phyloP scores from a whole-genome alignment of 2,329 filamentous ascomycete genomes.

The Pseudocercospora musae region DNA sequence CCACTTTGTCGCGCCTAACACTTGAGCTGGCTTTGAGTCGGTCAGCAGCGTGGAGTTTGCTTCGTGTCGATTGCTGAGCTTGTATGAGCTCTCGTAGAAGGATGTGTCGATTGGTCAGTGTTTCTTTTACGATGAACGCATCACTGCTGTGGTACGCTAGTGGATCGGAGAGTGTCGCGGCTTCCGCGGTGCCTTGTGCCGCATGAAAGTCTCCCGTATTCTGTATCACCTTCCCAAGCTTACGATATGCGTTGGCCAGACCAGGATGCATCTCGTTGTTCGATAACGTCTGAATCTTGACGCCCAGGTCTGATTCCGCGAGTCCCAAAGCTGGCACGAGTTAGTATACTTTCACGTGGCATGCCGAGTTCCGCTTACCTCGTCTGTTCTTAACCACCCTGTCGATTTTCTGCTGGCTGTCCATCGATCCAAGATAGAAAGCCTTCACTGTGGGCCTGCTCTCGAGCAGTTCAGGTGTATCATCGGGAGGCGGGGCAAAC shows the following conservation, averaged over 20 bases:
- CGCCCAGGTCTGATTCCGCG: constrained; percentile 87
- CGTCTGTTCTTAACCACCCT: constrained; percentile 86
- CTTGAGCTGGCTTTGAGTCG: constrained; percentile 81
- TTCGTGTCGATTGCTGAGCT: constrained; percentile 79
- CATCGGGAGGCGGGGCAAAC: constrained; percentile 94
- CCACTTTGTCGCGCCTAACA: constrained; percentile 90
- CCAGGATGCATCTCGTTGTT: constrained; percentile 88
- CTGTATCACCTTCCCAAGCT: constrained; percentile 90
- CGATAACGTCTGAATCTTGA: constrained; percentile 81
- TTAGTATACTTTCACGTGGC: constrained; percentile 30
- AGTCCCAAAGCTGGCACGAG: constrained; percentile 72
- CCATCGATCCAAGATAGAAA: constrained; percentile 94
- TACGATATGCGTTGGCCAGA: constrained; percentile 84
- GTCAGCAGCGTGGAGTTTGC: constrained; percentile 80
- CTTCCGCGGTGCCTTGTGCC: constrained; percentile 93
- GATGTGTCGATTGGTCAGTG: constrained; percentile 94
- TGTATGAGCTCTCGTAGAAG: constrained; percentile 89
- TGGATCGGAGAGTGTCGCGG: constrained; percentile 88
- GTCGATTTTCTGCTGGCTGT: constrained; percentile 95
- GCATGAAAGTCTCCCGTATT: constrained; percentile 93
- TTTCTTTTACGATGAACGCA: constrained; percentile 97
- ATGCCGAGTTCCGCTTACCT: constrained; percentile 56
- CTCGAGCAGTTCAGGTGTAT: constrained; percentile 89
- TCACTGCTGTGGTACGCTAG: constrained; percentile 94
- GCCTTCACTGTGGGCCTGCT: constrained; percentile 88